phyloP scores from a whole-genome alignment of 306 rosid genomes.

The Quercus parvula region DNA sequence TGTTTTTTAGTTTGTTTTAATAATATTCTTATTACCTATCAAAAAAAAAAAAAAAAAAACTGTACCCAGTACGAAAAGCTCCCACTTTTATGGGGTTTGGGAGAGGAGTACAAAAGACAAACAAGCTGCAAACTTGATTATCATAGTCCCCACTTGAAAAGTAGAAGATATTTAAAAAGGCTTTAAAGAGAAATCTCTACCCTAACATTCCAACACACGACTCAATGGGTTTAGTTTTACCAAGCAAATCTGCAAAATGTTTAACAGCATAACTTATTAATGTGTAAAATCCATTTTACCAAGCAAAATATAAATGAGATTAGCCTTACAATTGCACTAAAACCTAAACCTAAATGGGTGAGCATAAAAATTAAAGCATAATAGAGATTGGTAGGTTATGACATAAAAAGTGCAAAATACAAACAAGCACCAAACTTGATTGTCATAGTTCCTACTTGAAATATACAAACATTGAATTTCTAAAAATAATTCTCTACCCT shows the following conservation, averaged over 20 bases:
- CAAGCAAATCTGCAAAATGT: no score
- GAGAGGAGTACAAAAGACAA: not conserved
- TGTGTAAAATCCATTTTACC: not conserved
- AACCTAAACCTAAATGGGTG: slow-evolving; percentile 13
- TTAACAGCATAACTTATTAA: no score
- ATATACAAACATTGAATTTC: not conserved
- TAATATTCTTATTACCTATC: no score
- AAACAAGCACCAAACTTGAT: not conserved
- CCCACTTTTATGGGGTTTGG: no score
- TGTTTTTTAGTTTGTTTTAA: no score
- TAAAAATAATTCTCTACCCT: not conserved
- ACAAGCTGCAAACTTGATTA: not conserved
- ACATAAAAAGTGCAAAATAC: not conserved
- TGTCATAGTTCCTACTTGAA: not conserved
- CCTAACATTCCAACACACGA: no score
- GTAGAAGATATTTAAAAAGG: not conserved
- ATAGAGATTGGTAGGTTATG: not conserved
- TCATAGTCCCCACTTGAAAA: not conserved
- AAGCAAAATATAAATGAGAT: not conserved
- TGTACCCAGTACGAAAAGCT: no score
- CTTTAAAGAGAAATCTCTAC: no score
- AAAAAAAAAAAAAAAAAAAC: no score
- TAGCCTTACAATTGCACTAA: not conserved
- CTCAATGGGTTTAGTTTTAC: no score
- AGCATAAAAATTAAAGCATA: not conserved